Evolutionary conservation across 805 yeast genomes (phyloP), one percentile per base, ranked within the genome.

Genomic region (Metschnikowia cubensis): DNA sequence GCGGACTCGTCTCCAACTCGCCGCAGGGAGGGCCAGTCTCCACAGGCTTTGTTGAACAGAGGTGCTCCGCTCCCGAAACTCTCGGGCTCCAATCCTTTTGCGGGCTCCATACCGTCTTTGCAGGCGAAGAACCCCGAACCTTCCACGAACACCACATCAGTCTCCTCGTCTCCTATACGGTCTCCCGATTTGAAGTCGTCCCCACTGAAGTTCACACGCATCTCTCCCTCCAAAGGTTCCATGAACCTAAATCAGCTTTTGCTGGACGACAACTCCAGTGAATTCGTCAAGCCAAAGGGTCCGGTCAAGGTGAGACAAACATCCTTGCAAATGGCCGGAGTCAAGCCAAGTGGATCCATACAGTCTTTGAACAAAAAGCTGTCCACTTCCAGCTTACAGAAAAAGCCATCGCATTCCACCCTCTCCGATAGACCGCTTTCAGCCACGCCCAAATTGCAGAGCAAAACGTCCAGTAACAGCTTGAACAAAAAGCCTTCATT

Each of bases 181-280:
- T 44, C 42, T 8, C 6, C 45, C 8, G 36, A 29, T 36, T 13
- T 39, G 22, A 29, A 34, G 41, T 47, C 53, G 8, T 55, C 59
- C n/a, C 59, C 60, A 1, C 41, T 53, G 35, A 51, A 48, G 18
- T 37, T 51, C 17, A 35, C 52, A 5, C 45, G 54, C 35, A 73
- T 73, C 4, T 70, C 75, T 1, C 77, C 77, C 0, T 72, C 76
- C 6, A 72, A 68, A 50, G 68, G 69, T 39, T 68, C 71, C 5
- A 64, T 65, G 66, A 68, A 73, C 50, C 63, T 73, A 48, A 65
- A 70, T 51, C 59, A 58, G 38, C 50, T 71, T 25, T 54, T 73
- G 39, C 61, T 56, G 45, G 63, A 56, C 33, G 59, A 59, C 44
- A 45, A 44, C 31, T n/a, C 10, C 13, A 49, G 22, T n/a, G 56